These are phyloP conservation scores for Leccinum solheimii DNA, from an alignment of 1,284 basidiomycete genomes.

Conservation along the genomic window DNA sequence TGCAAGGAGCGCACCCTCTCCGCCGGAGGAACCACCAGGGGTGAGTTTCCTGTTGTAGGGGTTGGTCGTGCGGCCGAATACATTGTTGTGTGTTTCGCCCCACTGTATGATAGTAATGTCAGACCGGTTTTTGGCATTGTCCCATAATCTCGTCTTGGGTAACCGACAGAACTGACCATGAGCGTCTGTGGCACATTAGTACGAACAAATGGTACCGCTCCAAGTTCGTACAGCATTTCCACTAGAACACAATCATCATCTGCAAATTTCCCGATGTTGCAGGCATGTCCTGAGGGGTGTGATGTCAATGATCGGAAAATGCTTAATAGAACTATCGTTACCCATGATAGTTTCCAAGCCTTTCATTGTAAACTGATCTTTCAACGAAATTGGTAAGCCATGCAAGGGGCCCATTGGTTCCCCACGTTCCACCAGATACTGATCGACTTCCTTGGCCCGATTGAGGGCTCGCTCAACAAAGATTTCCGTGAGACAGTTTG, in stretches of 20 bases:
- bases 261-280: conserved; percentile 59
- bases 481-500: conserved; percentile 71
- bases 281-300: conserved; percentile 48
- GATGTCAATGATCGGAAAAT: neutral
- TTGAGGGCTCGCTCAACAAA: conserved; percentile 61
- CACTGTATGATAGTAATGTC: conserved; percentile 41
- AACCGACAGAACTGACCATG: conserved; percentile 42
- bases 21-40: conserved; percentile 63
- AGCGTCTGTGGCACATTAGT: conserved; percentile 75
- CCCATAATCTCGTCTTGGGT: neutral
- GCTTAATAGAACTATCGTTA: conserved; percentile 4
- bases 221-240: conserved; percentile 57
- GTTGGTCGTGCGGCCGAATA: conserved; percentile 73
- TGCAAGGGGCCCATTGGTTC: conserved; percentile 51
- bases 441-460: conserved; percentile 60
- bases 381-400: conserved; percentile 62
- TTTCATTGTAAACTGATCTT: conserved; percentile 59
- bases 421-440: conserved; percentile 38
- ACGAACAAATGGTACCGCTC: conserved; percentile 70
- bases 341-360: conserved; percentile 60
- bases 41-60: conserved; percentile 57
- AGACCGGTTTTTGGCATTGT: neutral
- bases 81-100: conserved; percentile 61
- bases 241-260: conserved; percentile 57
- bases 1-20: conserved; percentile 65